Evolutionary conservation across 2,329 filamentous ascomycete species (phyloP), one percentile per base, ranked within the genome.

Genomic region (Neofusicoccum kwambonambiense): DNA sequence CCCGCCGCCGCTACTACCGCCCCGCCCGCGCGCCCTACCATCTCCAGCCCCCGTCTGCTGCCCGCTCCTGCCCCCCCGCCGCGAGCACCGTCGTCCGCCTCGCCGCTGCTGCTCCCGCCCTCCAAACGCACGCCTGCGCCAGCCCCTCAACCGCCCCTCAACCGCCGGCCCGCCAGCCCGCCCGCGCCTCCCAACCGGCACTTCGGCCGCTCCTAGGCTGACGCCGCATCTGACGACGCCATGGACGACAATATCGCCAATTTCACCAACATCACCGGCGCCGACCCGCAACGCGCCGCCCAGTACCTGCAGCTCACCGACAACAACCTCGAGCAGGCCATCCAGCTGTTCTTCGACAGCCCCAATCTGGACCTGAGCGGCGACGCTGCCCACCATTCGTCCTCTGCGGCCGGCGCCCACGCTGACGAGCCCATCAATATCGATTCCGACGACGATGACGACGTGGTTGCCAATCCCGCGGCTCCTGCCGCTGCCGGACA

Each of bases 301-400:
- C 90, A 91, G 70, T 97, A 96, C 77, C 86, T 98, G 54, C 86
- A 90, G 71, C 86, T 99, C 74, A 89, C 93, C n/a, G 90, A 92
- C 70, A 89, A 89, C 72, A 90, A 97, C 74, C 82, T 94, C 60
- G 88, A 92, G 77, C 90, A 94, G 73, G 95, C 95, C 31, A 89
- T 97, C 71, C 88, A 92, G 73, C 87, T 98, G 12, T 99, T 89
- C 80, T 98, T 92, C 77, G 92, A 96, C 74, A 95, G 90, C 75
- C 91, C 90, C 49, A 93, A 94, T 54, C 86, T 89, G 67, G 87
- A 84, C 72, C 78, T 82, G 65, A 78, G 78, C 27, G 75, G 71
- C 44, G 69, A 70, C 11, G 68, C 76, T 19, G 66, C 77, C 42
- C 73, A 76, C 35, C 73, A 79, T 12, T 69, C 78, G 45, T 68